Base-by-base conservation (phyloP, 1,284 basidiomycete genomes). In the Papiliotrema terrestris region DNA sequence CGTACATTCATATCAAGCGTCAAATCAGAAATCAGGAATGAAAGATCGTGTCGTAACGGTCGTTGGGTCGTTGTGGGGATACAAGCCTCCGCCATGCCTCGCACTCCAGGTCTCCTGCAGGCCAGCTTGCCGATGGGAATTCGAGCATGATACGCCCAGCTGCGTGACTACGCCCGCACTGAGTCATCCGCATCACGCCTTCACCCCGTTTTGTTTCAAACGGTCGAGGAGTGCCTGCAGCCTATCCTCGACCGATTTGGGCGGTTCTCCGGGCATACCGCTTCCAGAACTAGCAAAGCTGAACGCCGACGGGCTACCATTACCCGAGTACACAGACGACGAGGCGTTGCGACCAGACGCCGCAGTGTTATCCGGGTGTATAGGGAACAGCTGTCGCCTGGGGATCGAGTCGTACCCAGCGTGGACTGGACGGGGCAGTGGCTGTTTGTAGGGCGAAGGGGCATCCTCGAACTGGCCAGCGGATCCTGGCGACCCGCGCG, bases 151-250 rank as follows among this genome's bases (percentile, higher is more conserved):
- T n/a, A n/a, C n/a, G n/a, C n/a, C n/a, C n/a, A n/a, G n/a, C n/a
- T n/a, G n/a, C n/a, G n/a, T n/a, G n/a, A n/a, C n/a, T n/a, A n/a
- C n/a, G n/a, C n/a, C n/a, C n/a, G n/a, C n/a, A n/a, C n/a, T n/a
- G n/a, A n/a, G n/a, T n/a, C n/a, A n/a, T n/a, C n/a, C n/a, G n/a
- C n/a, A n/a, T 41, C 20, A 41, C 43, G 17, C 43, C 29, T 46
- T 46, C 20, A 51, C 48, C 19, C 59, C 59, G 17, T 49, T 62
- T 15, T 57, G 53, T 22, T 61, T 59, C 47, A 75, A 53, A 47
- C 65, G 58, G 59, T 75, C 72, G 62, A 75, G 58, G 49, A 75
- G 56, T 38, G 68, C 68, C 62, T 75, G 73, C 36, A 75, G 54
- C 20, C 73, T 49, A 49, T 75, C 72, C 57, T 75, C 72, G 15